Percentiles rank a stretch among this genome's conserved stretches.
phyloP scores from a whole-genome alignment of 768 basidiomycete genomes.

The Auriscalpium orientale region DNA sequence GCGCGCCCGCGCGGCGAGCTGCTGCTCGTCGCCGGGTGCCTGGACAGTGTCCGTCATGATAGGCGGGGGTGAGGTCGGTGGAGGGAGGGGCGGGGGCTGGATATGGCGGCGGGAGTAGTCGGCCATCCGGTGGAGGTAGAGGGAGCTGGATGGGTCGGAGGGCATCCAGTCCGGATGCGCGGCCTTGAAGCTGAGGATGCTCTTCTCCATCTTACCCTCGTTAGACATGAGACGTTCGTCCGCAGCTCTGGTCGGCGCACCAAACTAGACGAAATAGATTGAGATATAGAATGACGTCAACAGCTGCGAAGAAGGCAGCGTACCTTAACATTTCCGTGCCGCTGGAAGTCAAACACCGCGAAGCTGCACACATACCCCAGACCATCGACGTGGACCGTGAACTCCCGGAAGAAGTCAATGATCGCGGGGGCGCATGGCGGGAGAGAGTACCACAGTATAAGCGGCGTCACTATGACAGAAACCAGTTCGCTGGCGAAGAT shows the following conservation, averaged over 20 bases:
- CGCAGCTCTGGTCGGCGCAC: slow-evolving; percentile 63
- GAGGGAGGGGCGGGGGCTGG: neutral
- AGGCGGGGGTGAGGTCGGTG: neutral
- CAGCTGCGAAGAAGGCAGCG: slow-evolving; percentile 12
- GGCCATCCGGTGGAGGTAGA: slow-evolving; percentile 83
- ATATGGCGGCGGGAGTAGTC: slow-evolving; percentile 36
- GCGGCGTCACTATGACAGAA: slow-evolving; percentile 89
- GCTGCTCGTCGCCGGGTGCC: slow-evolving; percentile 9
- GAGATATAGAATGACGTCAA: no score
- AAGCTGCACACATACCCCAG: slow-evolving; percentile 97
- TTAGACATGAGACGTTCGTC: slow-evolving; percentile 78
- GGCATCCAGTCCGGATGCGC: slow-evolving; percentile 96
- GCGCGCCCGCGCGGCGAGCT: slow-evolving; percentile 46
- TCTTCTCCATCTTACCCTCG: slow-evolving; percentile 99
- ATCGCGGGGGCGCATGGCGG: slow-evolving; percentile 85
- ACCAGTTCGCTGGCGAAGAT: slow-evolving; percentile 84
- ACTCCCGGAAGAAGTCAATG: slow-evolving; percentile 97
- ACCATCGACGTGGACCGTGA: slow-evolving; percentile 93
- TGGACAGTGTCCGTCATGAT: slow-evolving; percentile 6
- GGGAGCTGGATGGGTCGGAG: slow-evolving; percentile 80
- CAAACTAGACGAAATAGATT: slow-evolving; percentile 44
- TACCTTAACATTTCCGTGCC: slow-evolving; percentile 88
- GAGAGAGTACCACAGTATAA: slow-evolving; percentile 89
- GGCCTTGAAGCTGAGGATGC: slow-evolving; percentile 91
- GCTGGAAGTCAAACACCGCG: slow-evolving; percentile 95